Conservation (phyloP, 257 asterid species). For the Primulina eburnea region DNA sequence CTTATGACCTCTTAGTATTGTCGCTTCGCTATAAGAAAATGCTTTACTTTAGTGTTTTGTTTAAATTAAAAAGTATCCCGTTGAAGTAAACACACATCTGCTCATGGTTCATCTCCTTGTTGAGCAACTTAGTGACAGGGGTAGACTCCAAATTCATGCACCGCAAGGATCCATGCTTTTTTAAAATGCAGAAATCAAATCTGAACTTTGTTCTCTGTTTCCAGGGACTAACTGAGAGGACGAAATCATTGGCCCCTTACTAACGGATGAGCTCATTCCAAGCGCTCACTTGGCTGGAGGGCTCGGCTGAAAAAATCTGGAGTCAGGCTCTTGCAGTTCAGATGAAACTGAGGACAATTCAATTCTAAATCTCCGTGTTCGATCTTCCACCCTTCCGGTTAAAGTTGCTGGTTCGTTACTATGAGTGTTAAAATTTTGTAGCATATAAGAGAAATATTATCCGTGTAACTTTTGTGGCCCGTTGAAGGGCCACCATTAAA, state of each 20-base stretch:
- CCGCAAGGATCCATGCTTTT: no score
- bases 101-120: no score
- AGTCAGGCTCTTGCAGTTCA: background rate
- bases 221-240: conserved; percentile 35
- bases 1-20: background rate
- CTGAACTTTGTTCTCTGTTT: background rate
- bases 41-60: background rate
- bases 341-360: conserved; percentile 10
- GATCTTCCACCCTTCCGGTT: background rate
- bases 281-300: background rate
- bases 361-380: background rate
- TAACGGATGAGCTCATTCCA: conserved; percentile 1
- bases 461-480: conserved; percentile 8
- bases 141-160: no score
- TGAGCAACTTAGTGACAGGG: no score
- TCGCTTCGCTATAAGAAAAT: background rate
- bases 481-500: background rate
- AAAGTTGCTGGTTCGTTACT: background rate
- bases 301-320: background rate
- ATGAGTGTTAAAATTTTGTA: background rate
- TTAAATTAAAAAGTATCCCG: no score
- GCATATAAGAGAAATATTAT: conserved; percentile 6
- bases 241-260: background rate
- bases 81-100: background rate
- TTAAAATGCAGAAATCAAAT: no score